Evolutionary conservation across 208 protist genomes (phyloP).

Genomic region (Sergeia podlipaevii): DNA sequence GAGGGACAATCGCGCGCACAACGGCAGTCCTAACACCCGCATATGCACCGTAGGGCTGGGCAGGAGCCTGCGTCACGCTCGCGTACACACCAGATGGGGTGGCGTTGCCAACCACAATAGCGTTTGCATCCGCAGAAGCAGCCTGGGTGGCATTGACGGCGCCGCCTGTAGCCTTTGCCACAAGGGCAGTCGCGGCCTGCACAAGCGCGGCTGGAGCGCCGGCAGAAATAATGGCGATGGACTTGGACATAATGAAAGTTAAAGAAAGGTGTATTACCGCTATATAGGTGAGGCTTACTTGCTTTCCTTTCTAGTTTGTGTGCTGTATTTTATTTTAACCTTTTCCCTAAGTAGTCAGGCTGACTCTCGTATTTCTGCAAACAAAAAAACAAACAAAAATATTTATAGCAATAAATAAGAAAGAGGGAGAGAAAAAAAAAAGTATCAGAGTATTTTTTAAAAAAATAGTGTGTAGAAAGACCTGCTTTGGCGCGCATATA

Average conservation of each 20-base stretch:
- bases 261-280: not conserved
- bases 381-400: too few species aligned
- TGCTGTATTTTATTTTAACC: too few species aligned
- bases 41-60: constrained; percentile 29
- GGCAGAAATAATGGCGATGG: constrained; percentile 47
- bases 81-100: constrained; percentile 60
- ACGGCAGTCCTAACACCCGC: constrained; percentile 53
- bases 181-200: constrained; percentile 48
- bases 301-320: constrained; percentile 6
- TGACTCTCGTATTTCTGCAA: too few species aligned
- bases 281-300: constrained; percentile 10
- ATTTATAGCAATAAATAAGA: too few species aligned
- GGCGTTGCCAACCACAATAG: constrained; percentile 58
- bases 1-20: constrained; percentile 71
- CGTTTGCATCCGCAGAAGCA: constrained; percentile 33
- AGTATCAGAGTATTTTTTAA: too few species aligned
- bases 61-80: constrained; percentile 35
- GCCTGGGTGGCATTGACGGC: constrained; percentile 36
- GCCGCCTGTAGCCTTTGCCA: constrained; percentile 58
- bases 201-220: constrained; percentile 60
- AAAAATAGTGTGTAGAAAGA: too few species aligned
- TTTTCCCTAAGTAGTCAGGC: too few species aligned
- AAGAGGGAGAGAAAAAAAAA: too few species aligned
- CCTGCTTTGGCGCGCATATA: too few species aligned
- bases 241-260: constrained; percentile 52